These are phyloP conservation scores for Kwoniella europaea DNA, from an alignment of 768 basidiomycete species.

Conservation along the genomic window DNA sequence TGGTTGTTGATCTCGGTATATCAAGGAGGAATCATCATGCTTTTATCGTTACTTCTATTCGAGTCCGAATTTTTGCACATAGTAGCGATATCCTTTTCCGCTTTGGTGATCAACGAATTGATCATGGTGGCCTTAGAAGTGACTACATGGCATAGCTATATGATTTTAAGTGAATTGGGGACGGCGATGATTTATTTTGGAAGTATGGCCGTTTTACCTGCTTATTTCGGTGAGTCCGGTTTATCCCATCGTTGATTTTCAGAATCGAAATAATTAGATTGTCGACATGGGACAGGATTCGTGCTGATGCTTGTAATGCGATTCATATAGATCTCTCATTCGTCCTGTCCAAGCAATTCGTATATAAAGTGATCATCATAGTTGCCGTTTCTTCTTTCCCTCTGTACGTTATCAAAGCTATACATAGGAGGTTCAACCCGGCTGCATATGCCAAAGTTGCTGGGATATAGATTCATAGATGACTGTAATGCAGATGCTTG, in stretches of 20 bases:
- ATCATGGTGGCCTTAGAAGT: constrained; percentile 99
- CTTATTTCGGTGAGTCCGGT: constrained; percentile 82
- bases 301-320: neutral
- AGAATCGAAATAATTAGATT: too few relatives aligned
- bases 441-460: constrained; percentile 88
- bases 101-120: constrained; percentile 91
- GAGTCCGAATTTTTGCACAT: constrained; percentile 98
- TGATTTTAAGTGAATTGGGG: constrained; percentile 87
- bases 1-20: constrained; percentile 98
- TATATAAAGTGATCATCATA: constrained; percentile 93
- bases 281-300: neutral
- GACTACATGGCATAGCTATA: constrained; percentile 96
- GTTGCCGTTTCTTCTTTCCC: constrained; percentile 93
- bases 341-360: constrained; percentile 82
- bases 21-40: constrained; percentile 99
- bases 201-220: constrained; percentile 90
- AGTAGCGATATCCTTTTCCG: constrained; percentile 96
- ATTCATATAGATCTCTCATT: constrained; percentile 79
- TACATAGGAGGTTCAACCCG: constrained; percentile 83
- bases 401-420: constrained; percentile 84
- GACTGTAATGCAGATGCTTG: neutral
- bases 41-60: constrained; percentile 92
- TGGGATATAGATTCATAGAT: constrained; percentile 35
- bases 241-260: neutral
- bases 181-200: constrained; percentile 86